Conservation (phyloP, 2,329 filamentous ascomycete genomes). For the Incumbomyces lentus region DNA sequence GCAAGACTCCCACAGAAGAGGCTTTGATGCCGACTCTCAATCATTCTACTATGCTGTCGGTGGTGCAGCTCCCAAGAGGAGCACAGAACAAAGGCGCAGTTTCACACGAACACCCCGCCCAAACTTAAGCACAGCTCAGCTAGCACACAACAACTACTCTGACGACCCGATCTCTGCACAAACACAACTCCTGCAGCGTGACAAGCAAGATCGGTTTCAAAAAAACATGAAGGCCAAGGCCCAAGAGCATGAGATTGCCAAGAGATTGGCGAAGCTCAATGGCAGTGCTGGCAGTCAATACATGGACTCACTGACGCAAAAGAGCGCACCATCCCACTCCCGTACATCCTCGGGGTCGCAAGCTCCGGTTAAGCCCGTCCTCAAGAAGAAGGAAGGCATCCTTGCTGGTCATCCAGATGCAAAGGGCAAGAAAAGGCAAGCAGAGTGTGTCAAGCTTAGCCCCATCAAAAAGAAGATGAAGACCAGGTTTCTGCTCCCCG, state of each 20-base stretch:
- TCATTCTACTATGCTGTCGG: slow-evolving; percentile 7
- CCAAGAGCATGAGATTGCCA: slow-evolving; percentile 35
- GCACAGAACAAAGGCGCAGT: neutral
- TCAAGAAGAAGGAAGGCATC: slow-evolving; percentile 5
- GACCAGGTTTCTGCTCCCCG: slow-evolving; percentile 68
- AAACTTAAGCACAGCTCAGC: slow-evolving; percentile 25
- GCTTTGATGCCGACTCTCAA: slow-evolving; percentile 5
- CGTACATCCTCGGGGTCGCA: neutral
- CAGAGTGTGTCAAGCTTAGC: slow-evolving; percentile 31
- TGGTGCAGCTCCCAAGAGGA: neutral
- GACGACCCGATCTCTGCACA: slow-evolving; percentile 33
- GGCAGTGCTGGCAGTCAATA: slow-evolving; percentile 35
- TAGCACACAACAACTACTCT: slow-evolving; percentile 24
- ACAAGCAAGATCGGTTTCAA: slow-evolving; percentile 34
- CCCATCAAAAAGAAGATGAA: slow-evolving; percentile 26
- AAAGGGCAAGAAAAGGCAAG: slow-evolving; percentile 22
- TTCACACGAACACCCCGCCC: neutral
- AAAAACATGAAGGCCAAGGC: slow-evolving; percentile 33
- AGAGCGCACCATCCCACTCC: neutral
- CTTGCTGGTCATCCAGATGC: slow-evolving; percentile 2
- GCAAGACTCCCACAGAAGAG: slow-evolving; percentile 22
- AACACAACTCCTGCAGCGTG: slow-evolving; percentile 27
- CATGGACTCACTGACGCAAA: slow-evolving; percentile 25
- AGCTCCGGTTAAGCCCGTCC: neutral
- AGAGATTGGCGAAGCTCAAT: slow-evolving; percentile 27